Conservation (phyloP, 169 alveolate genomes). For the Fabrea salina region DNA sequence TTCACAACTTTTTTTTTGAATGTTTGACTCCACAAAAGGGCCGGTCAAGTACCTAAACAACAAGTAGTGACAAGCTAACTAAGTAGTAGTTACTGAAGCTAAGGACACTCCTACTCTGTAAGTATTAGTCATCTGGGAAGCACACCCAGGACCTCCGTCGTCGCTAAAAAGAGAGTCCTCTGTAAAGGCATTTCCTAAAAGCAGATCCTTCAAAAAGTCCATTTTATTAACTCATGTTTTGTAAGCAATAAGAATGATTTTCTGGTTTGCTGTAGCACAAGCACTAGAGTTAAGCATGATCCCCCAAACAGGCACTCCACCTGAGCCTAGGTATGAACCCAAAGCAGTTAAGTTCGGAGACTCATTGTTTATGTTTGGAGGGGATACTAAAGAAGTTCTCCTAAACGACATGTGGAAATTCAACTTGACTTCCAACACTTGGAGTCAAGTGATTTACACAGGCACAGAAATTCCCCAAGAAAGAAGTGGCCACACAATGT, state of each 20-base stretch:
- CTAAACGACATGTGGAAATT: background rate
- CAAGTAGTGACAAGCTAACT: background rate
- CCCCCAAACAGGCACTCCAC: too few species aligned
- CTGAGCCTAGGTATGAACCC: too few species aligned
- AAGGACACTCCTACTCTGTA: background rate
- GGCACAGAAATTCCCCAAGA: background rate
- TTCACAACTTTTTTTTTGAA: background rate
- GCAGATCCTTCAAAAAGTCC: background rate
- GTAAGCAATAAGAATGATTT: too few species aligned
- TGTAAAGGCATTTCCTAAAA: background rate
- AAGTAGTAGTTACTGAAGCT: background rate
- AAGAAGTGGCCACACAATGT: background rate
- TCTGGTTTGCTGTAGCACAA: too few species aligned
- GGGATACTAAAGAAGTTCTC: background rate
- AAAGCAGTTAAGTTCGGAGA: background rate
- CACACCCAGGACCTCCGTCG: background rate
- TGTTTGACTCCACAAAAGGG: background rate
- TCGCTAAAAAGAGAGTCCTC: background rate
- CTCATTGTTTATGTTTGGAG: conserved; percentile 1
- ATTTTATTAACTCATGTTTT: too few species aligned
- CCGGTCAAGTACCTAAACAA: background rate
- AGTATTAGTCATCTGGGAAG: background rate
- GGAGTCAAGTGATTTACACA: background rate
- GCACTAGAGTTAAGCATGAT: too few species aligned
- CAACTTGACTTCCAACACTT: background rate